These are phyloP conservation scores for Purpureocillium takamizusanense DNA, from an alignment of 2,329 filamentous ascomycete species.

Conservation along the genomic window DNA sequence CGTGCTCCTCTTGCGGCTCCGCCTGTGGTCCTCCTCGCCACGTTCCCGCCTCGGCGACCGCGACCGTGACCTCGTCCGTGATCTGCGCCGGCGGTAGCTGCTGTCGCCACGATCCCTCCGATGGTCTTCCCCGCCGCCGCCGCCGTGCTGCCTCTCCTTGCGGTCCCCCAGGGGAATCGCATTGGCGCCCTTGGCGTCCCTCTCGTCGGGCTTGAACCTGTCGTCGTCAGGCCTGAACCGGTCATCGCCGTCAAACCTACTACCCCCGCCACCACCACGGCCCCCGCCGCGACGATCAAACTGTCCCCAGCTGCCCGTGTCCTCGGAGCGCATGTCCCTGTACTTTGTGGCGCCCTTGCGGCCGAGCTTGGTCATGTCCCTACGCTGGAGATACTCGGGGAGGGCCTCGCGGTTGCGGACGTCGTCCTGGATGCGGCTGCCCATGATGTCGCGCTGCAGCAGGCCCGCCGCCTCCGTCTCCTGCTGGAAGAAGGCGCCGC, in stretches of 20 bases:
- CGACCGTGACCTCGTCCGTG: slow-evolving; percentile 37
- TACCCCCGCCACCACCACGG: slow-evolving; percentile 17
- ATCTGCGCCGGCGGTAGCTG: slow-evolving; percentile 10
- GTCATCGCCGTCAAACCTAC: slow-evolving; percentile 44
- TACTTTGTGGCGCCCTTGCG: slow-evolving; percentile 89
- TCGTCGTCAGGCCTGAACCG: slow-evolving; percentile 58
- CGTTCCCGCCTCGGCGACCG: slow-evolving; percentile 39
- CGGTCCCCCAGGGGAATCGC: slow-evolving; percentile 54
- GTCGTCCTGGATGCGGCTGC: slow-evolving; percentile 73
- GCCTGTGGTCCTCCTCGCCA: slow-evolving; percentile 33
- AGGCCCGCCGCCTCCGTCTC: slow-evolving; percentile 68
- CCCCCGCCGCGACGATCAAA: slow-evolving; percentile 41
- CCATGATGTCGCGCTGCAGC: slow-evolving; percentile 77
- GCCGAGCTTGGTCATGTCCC: slow-evolving; percentile 89
- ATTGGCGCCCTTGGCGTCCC: slow-evolving; percentile 56
- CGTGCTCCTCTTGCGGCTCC: slow-evolving; percentile 47
- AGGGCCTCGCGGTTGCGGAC: slow-evolving; percentile 72
- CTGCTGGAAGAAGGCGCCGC: slow-evolving; percentile 89
- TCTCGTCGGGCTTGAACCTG: slow-evolving; percentile 31
- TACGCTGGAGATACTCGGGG: slow-evolving; percentile 84
- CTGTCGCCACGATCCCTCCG: slow-evolving; percentile 1
- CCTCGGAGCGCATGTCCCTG: slow-evolving; percentile 77
- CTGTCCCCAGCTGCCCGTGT: slow-evolving; percentile 80
- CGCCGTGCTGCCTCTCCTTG: slow-evolving; percentile 13
- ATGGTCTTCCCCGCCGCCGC: slow-evolving; percentile 2